Conservation (phyloP, 371 early-diverging fungal genomes). For the Thermomucor indicae-seudaticae region DNA sequence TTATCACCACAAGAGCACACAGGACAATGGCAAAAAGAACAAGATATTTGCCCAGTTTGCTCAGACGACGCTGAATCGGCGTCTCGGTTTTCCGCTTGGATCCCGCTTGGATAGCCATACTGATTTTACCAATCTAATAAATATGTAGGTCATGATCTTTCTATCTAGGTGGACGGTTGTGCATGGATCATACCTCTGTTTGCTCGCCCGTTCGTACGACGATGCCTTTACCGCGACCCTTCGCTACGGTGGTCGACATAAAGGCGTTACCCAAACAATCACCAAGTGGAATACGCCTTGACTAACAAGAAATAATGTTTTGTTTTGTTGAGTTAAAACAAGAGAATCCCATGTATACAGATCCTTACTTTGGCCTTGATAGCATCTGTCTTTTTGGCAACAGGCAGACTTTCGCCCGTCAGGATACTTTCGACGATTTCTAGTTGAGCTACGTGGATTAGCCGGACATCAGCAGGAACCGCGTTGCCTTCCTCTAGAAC, state of each 20-base stretch:
- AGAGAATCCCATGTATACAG: conserved; percentile 39
- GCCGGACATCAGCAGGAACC: conserved; percentile 86
- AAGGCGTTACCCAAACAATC: conserved; percentile 73
- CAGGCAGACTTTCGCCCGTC: conserved; percentile 84
- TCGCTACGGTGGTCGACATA: conserved; percentile 67
- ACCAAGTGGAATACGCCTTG: conserved; percentile 60
- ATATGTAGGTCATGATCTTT: not conserved
- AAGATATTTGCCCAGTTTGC: conserved; percentile 63
- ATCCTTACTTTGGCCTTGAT: conserved; percentile 39
- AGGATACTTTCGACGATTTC: conserved; percentile 82
- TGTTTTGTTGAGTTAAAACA: not conserved
- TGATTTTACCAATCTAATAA: conserved; percentile 84
- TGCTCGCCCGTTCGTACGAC: conserved; percentile 76
- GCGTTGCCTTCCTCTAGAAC: conserved; percentile 87
- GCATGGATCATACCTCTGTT: conserved; percentile 66
- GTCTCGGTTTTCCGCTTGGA: conserved; percentile 64
- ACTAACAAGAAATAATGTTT: conserved; percentile 28
- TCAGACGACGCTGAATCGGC: conserved; percentile 74
- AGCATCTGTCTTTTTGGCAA: conserved; percentile 54
- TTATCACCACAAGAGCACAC: conserved; percentile 78
- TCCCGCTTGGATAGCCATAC: conserved; percentile 76
- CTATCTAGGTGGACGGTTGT: conserved; percentile 12
- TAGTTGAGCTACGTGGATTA: conserved; percentile 80
- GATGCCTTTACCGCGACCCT: conserved; percentile 73
- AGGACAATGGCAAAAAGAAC: conserved; percentile 78